Conservation (phyloP, 768 basidiomycete genomes). For the Xanthoconium stramineum region DNA sequence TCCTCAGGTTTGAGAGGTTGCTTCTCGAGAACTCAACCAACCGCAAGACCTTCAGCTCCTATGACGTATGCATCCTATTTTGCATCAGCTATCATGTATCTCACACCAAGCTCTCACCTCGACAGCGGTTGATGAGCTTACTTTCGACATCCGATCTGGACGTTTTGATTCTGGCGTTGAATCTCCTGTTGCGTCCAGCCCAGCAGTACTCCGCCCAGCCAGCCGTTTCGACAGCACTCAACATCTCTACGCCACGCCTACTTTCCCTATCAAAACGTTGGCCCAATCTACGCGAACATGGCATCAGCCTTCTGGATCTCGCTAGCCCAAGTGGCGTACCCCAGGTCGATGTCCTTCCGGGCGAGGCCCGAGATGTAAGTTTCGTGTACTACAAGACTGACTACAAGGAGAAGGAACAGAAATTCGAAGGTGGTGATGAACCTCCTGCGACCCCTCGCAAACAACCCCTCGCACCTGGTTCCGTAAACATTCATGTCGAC, state of each 20-base stretch:
- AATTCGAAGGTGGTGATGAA: slow-evolving; percentile 43
- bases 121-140: slow-evolving; percentile 84
- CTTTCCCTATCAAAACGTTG: slow-evolving; percentile 83
- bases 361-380: slow-evolving; percentile 73
- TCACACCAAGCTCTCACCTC: slow-evolving; percentile 8
- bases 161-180: slow-evolving; percentile 76
- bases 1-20: slow-evolving; percentile 85
- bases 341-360: slow-evolving; percentile 60
- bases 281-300: slow-evolving; percentile 78
- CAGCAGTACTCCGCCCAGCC: slow-evolving; percentile 93
- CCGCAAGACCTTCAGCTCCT: slow-evolving; percentile 92
- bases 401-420: slow-evolving; percentile 43
- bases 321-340: slow-evolving; percentile 51
- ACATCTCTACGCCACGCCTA: slow-evolving; percentile 76
- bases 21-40: slow-evolving; percentile 97
- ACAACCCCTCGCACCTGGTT: slow-evolving; percentile 39
- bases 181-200: slow-evolving; percentile 85
- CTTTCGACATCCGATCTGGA: slow-evolving; percentile 88
- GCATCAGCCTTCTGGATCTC: slow-evolving; percentile 72
- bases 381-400: slow-evolving; percentile 79
- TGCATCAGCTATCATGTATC: neutral
- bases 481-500: slow-evolving; percentile 60
- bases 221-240: slow-evolving; percentile 78
- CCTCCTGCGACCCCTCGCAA: slow-evolving; percentile 50
- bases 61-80: slow-evolving; percentile 72